Base-by-base conservation (phyloP, 1,284 basidiomycete species). In the Peniophora sp. region DNA sequence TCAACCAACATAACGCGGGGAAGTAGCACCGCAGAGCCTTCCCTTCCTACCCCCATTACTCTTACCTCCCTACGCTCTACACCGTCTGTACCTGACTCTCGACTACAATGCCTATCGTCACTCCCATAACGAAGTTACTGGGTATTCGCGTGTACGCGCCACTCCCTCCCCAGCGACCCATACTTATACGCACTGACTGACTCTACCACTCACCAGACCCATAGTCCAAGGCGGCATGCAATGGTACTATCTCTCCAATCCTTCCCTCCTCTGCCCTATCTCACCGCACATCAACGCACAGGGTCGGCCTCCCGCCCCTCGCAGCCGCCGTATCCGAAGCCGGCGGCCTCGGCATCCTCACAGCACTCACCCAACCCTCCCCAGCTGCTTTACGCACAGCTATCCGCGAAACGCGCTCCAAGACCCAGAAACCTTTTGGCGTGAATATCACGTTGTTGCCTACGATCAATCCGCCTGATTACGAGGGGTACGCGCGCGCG, bases 381-480 rank as follows among this genome's bases (percentile, higher is more conserved):
- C 94, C 94, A 0, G 87, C 88, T 1, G 88, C 88, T 1, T 76
- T 96, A 32, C 79, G 91, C n/a, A 64, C 71, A 15, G 93, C 89
- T n/a, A 95, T 97, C 57, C 77, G 79, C 39, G 83, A 94, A 65
- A 92, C 91, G 6, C 74, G 76, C 45, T 73, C 71, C 45, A 65
- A 85, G 47, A 92, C 88, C 0, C 68, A 72, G 47, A 88, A 90
- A 57, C 83, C 83, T 11, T 93, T 94, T 64, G 95, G 90, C 23
- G 94, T 97, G 53, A 97, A 97, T 66, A 82, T 97, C 58, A 97
- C 95, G 0, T 71, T 97, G 12, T 73, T 97, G 20, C 94, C 95
- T 0, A 82, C 81, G 24, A 97, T 97, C 62, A 89, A 83, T 52
- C 92, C 94, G 0, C 94, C 95, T 1, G 92, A 96, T 62, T 97